Conservation (phyloP, 768 basidiomycete genomes). For the Hortiboletus campestris region DNA sequence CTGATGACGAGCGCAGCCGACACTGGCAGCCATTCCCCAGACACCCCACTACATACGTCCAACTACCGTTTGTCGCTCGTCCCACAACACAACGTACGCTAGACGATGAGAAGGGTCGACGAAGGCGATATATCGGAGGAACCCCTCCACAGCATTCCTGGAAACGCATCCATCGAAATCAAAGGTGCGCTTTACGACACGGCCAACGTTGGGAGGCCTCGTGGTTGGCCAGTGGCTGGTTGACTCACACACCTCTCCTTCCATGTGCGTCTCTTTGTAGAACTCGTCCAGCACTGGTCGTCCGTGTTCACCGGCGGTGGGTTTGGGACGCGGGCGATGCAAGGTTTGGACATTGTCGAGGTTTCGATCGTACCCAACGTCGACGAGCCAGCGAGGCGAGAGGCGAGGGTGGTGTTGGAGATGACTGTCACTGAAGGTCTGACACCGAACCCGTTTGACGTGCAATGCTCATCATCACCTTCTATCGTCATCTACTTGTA, state of each 20-base stretch:
- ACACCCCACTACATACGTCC: too few relatives aligned
- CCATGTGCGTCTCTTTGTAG: constrained; percentile 16
- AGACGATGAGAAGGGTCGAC: neutral
- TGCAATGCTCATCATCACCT: neutral
- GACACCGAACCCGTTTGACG: neutral
- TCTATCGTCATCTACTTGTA: neutral
- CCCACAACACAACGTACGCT: neutral
- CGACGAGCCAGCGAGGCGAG: constrained; percentile 35
- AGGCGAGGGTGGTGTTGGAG: constrained; percentile 41
- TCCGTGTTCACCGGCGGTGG: constrained; percentile 25
- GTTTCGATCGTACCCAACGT: constrained; percentile 38
- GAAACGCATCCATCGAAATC: constrained; percentile 18
- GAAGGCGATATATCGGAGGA: neutral
- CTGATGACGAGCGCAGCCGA: neutral
- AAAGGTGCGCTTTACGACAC: constrained; percentile 23
- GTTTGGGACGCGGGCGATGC: constrained; percentile 19
- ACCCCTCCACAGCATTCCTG: constrained; percentile 4
- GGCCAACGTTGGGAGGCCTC: neutral
- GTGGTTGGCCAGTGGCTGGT: neutral
- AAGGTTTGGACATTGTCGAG: constrained; percentile 30
- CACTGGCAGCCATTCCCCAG: too few relatives aligned
- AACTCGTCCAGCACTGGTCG: constrained; percentile 39
- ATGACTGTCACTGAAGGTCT: constrained; percentile 45
- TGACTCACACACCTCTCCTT: neutral
- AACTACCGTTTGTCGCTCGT: neutral